These are phyloP conservation scores for Taphrina betulina DNA, from an alignment of 1,139 yeast genomes.

Conservation along the genomic window DNA sequence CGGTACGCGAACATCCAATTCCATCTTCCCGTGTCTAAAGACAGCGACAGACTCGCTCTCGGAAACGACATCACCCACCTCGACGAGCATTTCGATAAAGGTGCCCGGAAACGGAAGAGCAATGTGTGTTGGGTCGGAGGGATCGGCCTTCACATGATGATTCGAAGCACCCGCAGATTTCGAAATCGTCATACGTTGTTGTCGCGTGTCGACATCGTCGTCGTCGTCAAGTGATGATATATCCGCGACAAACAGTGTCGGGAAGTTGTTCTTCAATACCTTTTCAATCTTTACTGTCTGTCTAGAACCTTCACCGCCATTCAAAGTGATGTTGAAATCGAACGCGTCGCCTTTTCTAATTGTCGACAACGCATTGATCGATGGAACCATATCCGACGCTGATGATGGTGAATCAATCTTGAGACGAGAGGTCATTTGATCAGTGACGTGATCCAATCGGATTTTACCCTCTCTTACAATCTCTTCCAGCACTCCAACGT, in stretches of 20 bases:
- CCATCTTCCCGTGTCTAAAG: slow-evolving; percentile 98
- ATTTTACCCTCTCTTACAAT: slow-evolving; percentile 78
- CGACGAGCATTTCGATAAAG: slow-evolving; percentile 80
- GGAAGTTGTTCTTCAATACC: slow-evolving; percentile 86
- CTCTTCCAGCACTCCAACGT: slow-evolving; percentile 82
- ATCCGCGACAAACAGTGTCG: slow-evolving; percentile 85
- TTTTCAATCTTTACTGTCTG: slow-evolving; percentile 94
- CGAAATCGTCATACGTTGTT: slow-evolving; percentile 67
- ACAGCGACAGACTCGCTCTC: slow-evolving; percentile 79
- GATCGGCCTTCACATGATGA: slow-evolving; percentile 33
- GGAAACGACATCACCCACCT: slow-evolving; percentile 72
- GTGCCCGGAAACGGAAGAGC: slow-evolving; percentile 88
- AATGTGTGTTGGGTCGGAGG: slow-evolving; percentile 46
- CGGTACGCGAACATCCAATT: slow-evolving; percentile 80
- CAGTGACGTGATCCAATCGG: background rate
- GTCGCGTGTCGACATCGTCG: slow-evolving; percentile 61
- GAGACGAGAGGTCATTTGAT: background rate
- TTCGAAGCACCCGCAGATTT: slow-evolving; percentile 45
- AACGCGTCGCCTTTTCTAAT: slow-evolving; percentile 16
- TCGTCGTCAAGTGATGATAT: too few species aligned
- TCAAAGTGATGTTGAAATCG: slow-evolving; percentile 56
- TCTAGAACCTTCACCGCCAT: slow-evolving; percentile 86
- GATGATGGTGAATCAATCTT: background rate
- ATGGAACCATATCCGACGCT: background rate
- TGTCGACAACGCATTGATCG: background rate